phyloP scores from a whole-genome alignment of 306 rosid genomes.

The Ormosia semicastrata region DNA sequence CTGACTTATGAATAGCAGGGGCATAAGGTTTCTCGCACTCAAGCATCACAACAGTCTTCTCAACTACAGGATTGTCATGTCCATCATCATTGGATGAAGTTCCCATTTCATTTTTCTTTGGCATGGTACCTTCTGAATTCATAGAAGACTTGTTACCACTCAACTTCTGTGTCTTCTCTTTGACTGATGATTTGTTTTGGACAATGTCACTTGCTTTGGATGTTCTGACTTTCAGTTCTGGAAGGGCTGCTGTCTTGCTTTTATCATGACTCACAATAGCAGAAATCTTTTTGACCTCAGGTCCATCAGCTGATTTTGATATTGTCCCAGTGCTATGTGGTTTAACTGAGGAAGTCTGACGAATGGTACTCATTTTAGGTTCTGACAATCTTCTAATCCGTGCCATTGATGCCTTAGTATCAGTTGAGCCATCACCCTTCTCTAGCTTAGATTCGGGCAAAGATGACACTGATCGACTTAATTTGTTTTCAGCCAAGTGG shows the following conservation, averaged over 20 bases:
- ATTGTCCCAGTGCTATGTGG: constrained; percentile 35
- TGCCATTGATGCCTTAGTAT: constrained; percentile 73
- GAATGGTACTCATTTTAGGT: constrained; percentile 63
- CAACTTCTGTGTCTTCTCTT: constrained; percentile 51
- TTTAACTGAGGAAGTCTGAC: constrained; percentile 56
- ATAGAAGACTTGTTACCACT: constrained; percentile 40
- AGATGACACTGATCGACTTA: constrained; percentile 74
- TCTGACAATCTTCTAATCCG: constrained; percentile 90
- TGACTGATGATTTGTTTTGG: constrained; percentile 43
- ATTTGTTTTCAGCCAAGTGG: constrained; percentile 53
- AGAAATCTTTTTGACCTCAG: constrained; percentile 78
- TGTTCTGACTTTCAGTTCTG: constrained; percentile 89
- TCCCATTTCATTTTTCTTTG: constrained; percentile 42
- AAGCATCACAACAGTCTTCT: constrained; percentile 83
- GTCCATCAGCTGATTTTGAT: constrained; percentile 51
- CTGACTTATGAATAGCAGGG: constrained; percentile 33
- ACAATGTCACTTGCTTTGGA: constrained; percentile 54
- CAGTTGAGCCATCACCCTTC: constrained; percentile 49
- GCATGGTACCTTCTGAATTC: constrained; percentile 44
- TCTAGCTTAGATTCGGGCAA: constrained; percentile 77
- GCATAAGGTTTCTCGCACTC: constrained; percentile 58
- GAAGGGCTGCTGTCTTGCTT: constrained; percentile 85
- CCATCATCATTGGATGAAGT: constrained; percentile 42
- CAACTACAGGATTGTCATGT: constrained; percentile 75
- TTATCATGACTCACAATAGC: constrained; percentile 77